Conservation (phyloP, 2,329 filamentous ascomycete genomes). For the Cytospora mali region DNA sequence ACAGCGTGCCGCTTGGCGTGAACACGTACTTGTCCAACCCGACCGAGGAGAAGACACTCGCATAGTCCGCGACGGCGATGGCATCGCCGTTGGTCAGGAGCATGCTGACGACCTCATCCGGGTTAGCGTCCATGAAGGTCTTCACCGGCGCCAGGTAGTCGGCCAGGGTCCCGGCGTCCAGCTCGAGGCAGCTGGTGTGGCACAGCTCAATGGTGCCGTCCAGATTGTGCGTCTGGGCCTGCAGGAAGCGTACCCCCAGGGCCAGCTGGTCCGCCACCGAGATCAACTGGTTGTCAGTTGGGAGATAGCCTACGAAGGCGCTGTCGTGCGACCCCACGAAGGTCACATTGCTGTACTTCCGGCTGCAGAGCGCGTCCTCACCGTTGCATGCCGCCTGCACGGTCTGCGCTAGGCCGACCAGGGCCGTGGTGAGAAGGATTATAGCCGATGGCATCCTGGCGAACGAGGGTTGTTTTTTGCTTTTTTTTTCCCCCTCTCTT, state of each 20-base stretch:
- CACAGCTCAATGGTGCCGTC: conserved; percentile 60
- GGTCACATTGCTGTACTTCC: conserved; percentile 62
- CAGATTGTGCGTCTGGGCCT: conserved; percentile 63
- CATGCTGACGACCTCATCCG: conserved; percentile 64
- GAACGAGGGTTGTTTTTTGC: background rate
- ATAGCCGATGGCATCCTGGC: conserved; percentile 12
- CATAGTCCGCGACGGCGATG: conserved; percentile 59
- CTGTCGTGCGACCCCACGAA: conserved; percentile 67
- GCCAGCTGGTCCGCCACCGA: conserved; percentile 60
- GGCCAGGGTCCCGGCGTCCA: conserved; percentile 60
- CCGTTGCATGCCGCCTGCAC: conserved; percentile 56
- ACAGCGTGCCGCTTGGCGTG: conserved; percentile 46
- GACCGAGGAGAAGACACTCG: conserved; percentile 54
- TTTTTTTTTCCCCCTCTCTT: too few species aligned
- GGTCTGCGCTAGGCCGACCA: conserved; percentile 13
- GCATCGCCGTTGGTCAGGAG: conserved; percentile 64
- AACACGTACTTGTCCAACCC: conserved; percentile 62
- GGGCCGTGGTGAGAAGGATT: background rate
- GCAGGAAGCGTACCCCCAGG: conserved; percentile 64
- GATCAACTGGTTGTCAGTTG: conserved; percentile 62
- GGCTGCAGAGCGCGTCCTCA: conserved; percentile 55
- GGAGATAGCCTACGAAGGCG: conserved; percentile 60
- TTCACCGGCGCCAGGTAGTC: conserved; percentile 60
- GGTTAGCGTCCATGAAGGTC: conserved; percentile 60
- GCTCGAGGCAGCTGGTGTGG: conserved; percentile 63